Evolutionary conservation across 345 rosid species (phyloP).

Genomic region (Odontarrhena argentea): DNA sequence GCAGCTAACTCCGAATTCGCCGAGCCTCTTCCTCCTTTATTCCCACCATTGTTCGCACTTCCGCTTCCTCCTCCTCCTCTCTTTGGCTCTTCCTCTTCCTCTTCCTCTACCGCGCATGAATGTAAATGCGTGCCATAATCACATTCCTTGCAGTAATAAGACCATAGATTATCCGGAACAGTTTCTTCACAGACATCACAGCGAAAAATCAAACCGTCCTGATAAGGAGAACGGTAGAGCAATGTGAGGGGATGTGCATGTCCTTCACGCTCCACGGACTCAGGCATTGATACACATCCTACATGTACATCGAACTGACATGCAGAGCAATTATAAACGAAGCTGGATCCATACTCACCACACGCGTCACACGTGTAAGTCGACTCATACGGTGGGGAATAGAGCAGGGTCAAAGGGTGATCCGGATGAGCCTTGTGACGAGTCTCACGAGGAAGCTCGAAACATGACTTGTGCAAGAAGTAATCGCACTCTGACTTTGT

Average conservation of each 20-base stretch:
- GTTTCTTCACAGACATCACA: slow-evolving; percentile 31
- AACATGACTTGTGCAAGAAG: slow-evolving; percentile 42
- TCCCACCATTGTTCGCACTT: not conserved
- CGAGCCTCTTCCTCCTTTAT: slow-evolving; percentile 31
- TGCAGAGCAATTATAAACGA: slow-evolving; percentile 32
- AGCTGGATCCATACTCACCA: slow-evolving; percentile 36
- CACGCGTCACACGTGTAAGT: slow-evolving; percentile 28
- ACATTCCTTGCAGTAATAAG: slow-evolving; percentile 38
- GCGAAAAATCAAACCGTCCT: slow-evolving; percentile 8
- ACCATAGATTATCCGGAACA: slow-evolving; percentile 34
- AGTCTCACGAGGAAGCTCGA: slow-evolving; percentile 35
- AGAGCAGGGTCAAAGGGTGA: slow-evolving; percentile 35
- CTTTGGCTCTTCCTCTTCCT: slow-evolving; percentile 10
- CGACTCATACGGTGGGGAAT: slow-evolving; percentile 35
- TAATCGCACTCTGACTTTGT: slow-evolving; percentile 40
- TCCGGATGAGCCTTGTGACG: slow-evolving; percentile 38
- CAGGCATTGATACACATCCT: slow-evolving; percentile 32
- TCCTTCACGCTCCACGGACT: slow-evolving; percentile 36
- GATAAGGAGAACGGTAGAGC: slow-evolving; percentile 32
- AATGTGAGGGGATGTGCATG: slow-evolving; percentile 29
- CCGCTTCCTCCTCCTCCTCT: slow-evolving; percentile 20
- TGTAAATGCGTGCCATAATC: slow-evolving; percentile 41
- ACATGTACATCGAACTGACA: slow-evolving; percentile 35
- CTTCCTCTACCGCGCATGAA: slow-evolving; percentile 28
- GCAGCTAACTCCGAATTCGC: slow-evolving; percentile 35